Base-by-base conservation (phyloP, 2,329 filamentous ascomycete genomes). In the Stagonosporopsis chrysanthemi region DNA sequence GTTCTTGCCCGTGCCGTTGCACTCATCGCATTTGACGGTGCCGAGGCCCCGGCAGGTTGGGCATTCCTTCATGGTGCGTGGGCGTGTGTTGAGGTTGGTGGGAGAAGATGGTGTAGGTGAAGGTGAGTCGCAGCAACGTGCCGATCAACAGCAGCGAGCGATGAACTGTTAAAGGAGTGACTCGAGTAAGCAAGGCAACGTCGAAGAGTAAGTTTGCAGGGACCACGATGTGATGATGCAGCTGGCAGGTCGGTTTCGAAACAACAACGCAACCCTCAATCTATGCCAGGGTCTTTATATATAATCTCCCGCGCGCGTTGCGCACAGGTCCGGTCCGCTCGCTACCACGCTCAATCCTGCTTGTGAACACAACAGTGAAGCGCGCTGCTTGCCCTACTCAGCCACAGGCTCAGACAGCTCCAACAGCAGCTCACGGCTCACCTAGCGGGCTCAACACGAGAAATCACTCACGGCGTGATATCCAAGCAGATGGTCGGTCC, bases 21-120 rank as follows among this genome's bases (percentile, higher is more conserved):
- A 75, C n/a, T 53, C 60, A 41, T 74, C 71, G 63, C 72, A 75
- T 52, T 72, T 75, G 48, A 64, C 62, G 8, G 65, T 68, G 24
- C 72, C 72, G 45, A 73, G 69, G 50, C 72, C 72, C 41, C 60
- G 70, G 57, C 72, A 75, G 31, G 63, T 71, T 36, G 70, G 69
- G 53, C 72, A 75, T 65, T 73, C 70, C 61, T 73, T 74, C 62
- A 68, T 60, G 41, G 7, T 31, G 40, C 17, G n/a, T 33, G 36
- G 4, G 38, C 11, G 38, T 23, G 41, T 56, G 45, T 5, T 4
- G 38, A 39, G 11, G 8, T 19, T 40, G n/a, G 14, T 11, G 12
- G 23, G 28, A 9, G 6, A 14, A 31, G 49, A 2, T 22, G 36
- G 22, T 39, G 17, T 39, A 39, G 35, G 8, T 19, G n/a, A 35